Base-by-base conservation (phyloP, 1,139 yeast genomes). In the Pichia sp. region DNA sequence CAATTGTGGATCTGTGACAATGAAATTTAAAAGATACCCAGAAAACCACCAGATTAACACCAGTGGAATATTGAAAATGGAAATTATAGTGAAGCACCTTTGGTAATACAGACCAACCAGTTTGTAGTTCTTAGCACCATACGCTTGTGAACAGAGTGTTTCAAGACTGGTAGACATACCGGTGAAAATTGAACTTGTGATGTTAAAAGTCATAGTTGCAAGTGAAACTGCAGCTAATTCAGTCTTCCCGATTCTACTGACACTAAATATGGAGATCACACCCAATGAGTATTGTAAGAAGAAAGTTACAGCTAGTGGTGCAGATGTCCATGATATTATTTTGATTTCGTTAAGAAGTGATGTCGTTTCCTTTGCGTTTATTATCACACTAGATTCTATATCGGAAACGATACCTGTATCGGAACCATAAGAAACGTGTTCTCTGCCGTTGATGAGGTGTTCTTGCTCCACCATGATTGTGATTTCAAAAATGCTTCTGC, bases 101-200 rank as follows among this genome's bases (percentile, higher is more conserved):
- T 71, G 75, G 52, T 71, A 72, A 50, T 71, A 71, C 10, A 70
- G 45, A 0, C 77, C 76, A 20, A 73, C 77, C 24, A 67, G 58
- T 14, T 38, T 43, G 32, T 43, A 48, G 14, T 51, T 46, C 38
- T 59, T 66, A 14, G 70, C 67, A 8, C 77, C 77, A 57, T 62
- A 76, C 0, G 83, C 81, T 54, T 76, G 81, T 0, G 81, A 72
- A 56, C 82, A 77, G 38, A 76, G 66, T 3, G 81, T 71, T 57
- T 77, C 83, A 28, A 77, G 61, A 46, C 76, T 71, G 1, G 82
- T 76, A n/a, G 81, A 72, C 73, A 76, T 71, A 1, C 82, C 82
- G 43, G 75, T 77, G 53, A 73, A 75, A 2, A 76, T 64, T 1
- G 79, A 75, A 3, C 75, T 75, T 0, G 79, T 72, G 38, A 76